Base-by-base conservation (phyloP, 257 asterid species). In the Buddleja alternifolia region DNA sequence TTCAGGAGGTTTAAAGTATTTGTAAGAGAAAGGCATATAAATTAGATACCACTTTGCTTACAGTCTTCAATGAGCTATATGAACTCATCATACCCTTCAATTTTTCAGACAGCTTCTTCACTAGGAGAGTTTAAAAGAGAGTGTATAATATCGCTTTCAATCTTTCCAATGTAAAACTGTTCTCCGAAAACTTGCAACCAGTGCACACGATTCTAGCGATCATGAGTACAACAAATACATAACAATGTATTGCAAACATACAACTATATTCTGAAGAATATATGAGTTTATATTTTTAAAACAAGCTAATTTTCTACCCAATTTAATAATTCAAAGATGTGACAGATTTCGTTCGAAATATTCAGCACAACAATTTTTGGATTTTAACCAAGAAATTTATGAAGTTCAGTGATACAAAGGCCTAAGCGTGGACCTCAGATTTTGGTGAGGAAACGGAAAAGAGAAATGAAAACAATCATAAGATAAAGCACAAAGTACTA, bases 41-140 rank as follows among this genome's bases (percentile, higher is more conserved):
- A n/a, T 34, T 66, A 37, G 12, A 51, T 19, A 34, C 15, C n/a
- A 48, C 17, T 25, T 23, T n/a, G n/a, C n/a, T n/a, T n/a, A 39
- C 51, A 39, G 55, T 55, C 40, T 44, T 3, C 25, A 63, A 25
- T n/a, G 10, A 63, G 21, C 8, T 25, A 56, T 8, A 46, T 24
- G 15, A 17, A n/a, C 4, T n/a, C 16, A 32, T 9, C 17, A 16
- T 0, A 14, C 21, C 29, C n/a, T 32, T 29, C 24, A 32, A 21
- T 57, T n/a, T 57, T 24, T n/a, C 23, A 57, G 63, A 57, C 0
- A 32, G 45, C 14, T 34, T 55, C 61, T 55, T 55, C 62, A 25
- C 0, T 57, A 8, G 45, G 44, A n/a, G 44, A 34, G 6, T 29
- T 32, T n/a, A 32, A 2, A 57, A 32, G 53, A 46, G 1, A 25